Conservation (phyloP, 2,329 filamentous ascomycete genomes). For the Xylaria sp. region DNA sequence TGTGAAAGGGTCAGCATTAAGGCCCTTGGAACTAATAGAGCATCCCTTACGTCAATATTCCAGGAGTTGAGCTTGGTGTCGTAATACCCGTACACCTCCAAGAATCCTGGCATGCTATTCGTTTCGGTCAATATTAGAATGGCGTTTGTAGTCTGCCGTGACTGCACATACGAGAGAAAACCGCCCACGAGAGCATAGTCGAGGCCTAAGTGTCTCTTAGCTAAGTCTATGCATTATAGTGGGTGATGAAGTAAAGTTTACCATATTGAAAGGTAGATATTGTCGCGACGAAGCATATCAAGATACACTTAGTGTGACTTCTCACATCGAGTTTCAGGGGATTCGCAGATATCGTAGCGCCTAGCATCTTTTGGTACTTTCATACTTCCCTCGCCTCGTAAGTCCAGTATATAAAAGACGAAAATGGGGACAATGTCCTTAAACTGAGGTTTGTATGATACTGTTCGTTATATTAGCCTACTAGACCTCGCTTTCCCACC, state of each 20-base stretch:
- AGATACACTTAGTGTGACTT: conserved; percentile 48
- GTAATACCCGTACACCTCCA: conserved; percentile 52
- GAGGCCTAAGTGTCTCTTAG: conserved; percentile 40
- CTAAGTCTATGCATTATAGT: not conserved
- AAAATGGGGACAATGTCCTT: not conserved
- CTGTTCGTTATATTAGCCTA: conserved; percentile 22
- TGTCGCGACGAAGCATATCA: conserved; percentile 48
- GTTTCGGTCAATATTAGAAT: not conserved
- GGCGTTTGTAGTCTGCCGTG: not conserved
- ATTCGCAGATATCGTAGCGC: conserved; percentile 46
- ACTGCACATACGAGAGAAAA: conserved; percentile 45
- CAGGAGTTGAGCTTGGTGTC: conserved; percentile 42
- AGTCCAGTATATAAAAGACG: not conserved
- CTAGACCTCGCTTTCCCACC: not conserved
- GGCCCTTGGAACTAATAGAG: not conserved
- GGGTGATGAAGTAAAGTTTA: conserved; percentile 4
- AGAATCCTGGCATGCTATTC: conserved; percentile 50
- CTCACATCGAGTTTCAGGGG: conserved; percentile 47
- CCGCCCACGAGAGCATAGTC: conserved; percentile 52
- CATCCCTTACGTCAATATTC: conserved; percentile 46
- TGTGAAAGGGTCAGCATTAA: conserved; percentile 20
- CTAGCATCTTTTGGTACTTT: conserved; percentile 36
- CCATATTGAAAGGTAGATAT: conserved; percentile 52
- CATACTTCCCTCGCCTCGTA: not conserved
- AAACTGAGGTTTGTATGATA: not conserved